A percentile compares a stretch with the other conserved stretches of the same genome.
Conservation (phyloP, 2,329 filamentous ascomycete species). For the Pseudofabraea citricarpa region DNA sequence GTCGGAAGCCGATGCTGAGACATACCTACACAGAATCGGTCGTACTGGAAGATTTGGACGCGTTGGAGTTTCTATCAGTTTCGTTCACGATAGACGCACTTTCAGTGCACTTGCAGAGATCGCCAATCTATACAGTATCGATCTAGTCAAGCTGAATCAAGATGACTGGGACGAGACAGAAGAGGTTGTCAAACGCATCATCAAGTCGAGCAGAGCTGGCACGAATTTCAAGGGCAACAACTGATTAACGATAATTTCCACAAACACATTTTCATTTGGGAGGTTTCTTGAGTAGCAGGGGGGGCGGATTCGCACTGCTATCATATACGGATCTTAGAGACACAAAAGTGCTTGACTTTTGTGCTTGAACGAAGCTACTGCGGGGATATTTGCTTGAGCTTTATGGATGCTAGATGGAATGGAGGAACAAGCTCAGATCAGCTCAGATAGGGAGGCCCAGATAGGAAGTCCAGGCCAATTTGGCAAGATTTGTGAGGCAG, state of each 20-base stretch:
- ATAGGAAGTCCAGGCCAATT: no score
- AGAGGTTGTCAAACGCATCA: slow-evolving; percentile 72
- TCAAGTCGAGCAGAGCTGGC: slow-evolving; percentile 64
- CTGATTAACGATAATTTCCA: neutral
- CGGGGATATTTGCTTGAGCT: no score
- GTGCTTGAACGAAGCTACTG: no score
- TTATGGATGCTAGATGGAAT: no score
- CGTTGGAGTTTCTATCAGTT: slow-evolving; percentile 92
- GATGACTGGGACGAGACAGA: slow-evolving; percentile 91
- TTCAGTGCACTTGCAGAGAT: slow-evolving; percentile 79
- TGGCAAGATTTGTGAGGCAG: no score
- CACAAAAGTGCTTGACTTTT: no score
- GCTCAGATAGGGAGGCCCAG: no score
- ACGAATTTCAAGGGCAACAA: slow-evolving; percentile 33
- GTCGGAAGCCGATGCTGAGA: slow-evolving; percentile 83
- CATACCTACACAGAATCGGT: slow-evolving; percentile 95
- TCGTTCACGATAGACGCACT: slow-evolving; percentile 82
- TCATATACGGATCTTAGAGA: no score
- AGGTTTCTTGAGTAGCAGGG: neutral
- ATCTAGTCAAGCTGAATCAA: slow-evolving; percentile 76
- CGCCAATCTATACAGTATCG: slow-evolving; percentile 71
- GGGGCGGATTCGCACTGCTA: no score
- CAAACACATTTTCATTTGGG: neutral
- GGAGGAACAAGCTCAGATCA: no score
- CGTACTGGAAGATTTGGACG: slow-evolving; percentile 95